Conservation (phyloP, 495 filamentous ascomycete genomes). For the Glonium stellatum region DNA sequence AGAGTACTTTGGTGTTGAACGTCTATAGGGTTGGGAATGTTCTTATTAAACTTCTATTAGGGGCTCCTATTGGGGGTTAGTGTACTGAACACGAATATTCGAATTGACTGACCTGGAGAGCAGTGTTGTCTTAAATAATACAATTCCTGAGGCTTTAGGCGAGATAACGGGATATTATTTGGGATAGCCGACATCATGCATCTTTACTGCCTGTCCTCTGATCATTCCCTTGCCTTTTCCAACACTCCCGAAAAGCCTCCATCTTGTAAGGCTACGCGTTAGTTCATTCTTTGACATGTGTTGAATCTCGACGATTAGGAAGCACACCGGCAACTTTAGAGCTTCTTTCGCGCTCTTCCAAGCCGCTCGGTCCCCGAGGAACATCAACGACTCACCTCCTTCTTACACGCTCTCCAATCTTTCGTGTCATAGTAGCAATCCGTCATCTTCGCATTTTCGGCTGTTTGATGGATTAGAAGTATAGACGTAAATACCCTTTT, state of each 20-base stretch:
- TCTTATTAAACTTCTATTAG: too few relatives aligned
- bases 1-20: too few relatives aligned
- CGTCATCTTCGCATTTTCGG: constrained; percentile 82
- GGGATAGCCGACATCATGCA: constrained; percentile 25
- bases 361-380: constrained; percentile 7
- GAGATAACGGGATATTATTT: too few relatives aligned
- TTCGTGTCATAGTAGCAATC: constrained; percentile 95
- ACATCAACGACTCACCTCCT: constrained; percentile 59
- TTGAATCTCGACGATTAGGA: constrained; percentile 6
- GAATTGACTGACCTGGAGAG: too few relatives aligned
- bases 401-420: constrained; percentile 86
- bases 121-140: too few relatives aligned
- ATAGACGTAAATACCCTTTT: neutral
- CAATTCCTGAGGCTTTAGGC: too few relatives aligned
- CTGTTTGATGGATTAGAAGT: constrained; percentile 39
- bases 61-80: too few relatives aligned
- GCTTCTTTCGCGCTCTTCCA: neutral
- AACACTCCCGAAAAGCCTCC: constrained; percentile 85
- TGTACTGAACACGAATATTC: too few relatives aligned
- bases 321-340: constrained; percentile 2
- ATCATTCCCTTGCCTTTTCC: constrained; percentile 87
- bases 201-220: constrained; percentile 72
- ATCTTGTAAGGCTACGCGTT: constrained; percentile 51
- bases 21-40: too few relatives aligned
- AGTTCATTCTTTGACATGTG: constrained; percentile 3